Base-by-base conservation (phyloP, 129 eudicot species). In the Tagetes patula region DNA sequence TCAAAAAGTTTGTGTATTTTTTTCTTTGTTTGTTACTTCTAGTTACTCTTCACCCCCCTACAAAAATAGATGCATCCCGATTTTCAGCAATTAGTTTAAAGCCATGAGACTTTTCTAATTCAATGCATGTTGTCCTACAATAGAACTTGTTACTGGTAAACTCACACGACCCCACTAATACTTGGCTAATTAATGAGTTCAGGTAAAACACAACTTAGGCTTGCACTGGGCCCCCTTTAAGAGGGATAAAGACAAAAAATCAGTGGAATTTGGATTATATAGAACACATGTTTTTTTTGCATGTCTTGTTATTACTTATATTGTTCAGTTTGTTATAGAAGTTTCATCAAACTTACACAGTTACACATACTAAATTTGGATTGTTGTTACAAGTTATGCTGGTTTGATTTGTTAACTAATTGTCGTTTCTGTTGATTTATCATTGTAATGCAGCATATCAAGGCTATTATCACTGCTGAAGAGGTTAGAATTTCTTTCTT, bases 401-500 rank as follows among this genome's bases (percentile, higher is more conserved):
- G 39, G 10, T 42, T 13, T 54, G 37, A 45, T 55, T 77, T 77
- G 14, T 71, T 34, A 46, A 43, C 73, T 70, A 52, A 60, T 41
- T 73, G 41, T 68, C 27, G 38, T 74, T 31, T 69, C 27, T 67
- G 60, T 36, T 64, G 60, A 34, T 58, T 62, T 47, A 14, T 63
- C 49, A 56, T 27, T 67, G 34, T 40, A 34, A 27, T 77, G 78
- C 95, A 91, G 97, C 95, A 91, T 82, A 87, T 91, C 83, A 91
- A 91, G 82, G 97, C 97, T 63, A 87, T 91, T 41, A 78, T 91
- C 73, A 91, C 97, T 64, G 83, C 97, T 40, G 97, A 87, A 45
- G 95, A 84, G 87, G 87, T 84, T 71, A 71, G 71, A 3, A 46
- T 69, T 49, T 49, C 32, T 13, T 41, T 41, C 11, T 30, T 34